These are phyloP conservation scores for Lipomyces spencermartinsiae DNA, from an alignment of 805 yeast genomes.

Conservation along the genomic window DNA sequence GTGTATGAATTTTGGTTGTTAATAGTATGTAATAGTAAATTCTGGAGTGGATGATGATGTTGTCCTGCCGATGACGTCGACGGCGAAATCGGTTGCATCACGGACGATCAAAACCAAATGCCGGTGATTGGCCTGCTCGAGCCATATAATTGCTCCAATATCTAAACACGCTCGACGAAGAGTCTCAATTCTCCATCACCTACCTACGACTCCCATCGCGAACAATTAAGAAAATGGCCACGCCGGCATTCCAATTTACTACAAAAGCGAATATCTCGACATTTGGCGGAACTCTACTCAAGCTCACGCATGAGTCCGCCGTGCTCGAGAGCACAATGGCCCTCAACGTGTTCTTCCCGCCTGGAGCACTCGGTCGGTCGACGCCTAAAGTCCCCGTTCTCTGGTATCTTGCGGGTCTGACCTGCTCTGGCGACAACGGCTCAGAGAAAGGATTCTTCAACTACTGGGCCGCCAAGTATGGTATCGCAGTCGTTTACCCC, in stretches of 20 bases:
- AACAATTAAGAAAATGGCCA: not conserved
- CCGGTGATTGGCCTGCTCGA: not conserved
- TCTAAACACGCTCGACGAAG: not conserved
- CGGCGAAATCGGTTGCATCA: not conserved
- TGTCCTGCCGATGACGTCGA: not conserved
- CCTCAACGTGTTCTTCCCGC: slow-evolving; percentile 83
- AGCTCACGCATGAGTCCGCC: slow-evolving; percentile 74
- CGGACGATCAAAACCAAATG: not conserved
- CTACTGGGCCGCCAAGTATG: slow-evolving; percentile 76
- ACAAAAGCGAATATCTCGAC: slow-evolving; percentile 60
- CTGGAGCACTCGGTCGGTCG: slow-evolving; percentile 49
- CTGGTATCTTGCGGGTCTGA: slow-evolving; percentile 82
- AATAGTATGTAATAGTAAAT: not conserved
- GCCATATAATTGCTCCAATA: not conserved
- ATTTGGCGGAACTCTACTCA: slow-evolving; percentile 77
- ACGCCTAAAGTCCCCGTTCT: slow-evolving; percentile 67
- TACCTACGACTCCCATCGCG: not conserved
- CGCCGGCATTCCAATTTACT: slow-evolving; percentile 50
- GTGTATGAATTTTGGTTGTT: not conserved
- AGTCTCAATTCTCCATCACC: not conserved
- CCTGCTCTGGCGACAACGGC: slow-evolving; percentile 93
- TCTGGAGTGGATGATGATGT: not conserved
- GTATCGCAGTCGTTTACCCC: slow-evolving; percentile 89
- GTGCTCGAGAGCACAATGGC: slow-evolving; percentile 75
- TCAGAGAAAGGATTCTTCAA: slow-evolving; percentile 91